Evolutionary conservation across 2,329 filamentous ascomycete species (phyloP).

Genomic region (Aureobasidium mangrovei): DNA sequence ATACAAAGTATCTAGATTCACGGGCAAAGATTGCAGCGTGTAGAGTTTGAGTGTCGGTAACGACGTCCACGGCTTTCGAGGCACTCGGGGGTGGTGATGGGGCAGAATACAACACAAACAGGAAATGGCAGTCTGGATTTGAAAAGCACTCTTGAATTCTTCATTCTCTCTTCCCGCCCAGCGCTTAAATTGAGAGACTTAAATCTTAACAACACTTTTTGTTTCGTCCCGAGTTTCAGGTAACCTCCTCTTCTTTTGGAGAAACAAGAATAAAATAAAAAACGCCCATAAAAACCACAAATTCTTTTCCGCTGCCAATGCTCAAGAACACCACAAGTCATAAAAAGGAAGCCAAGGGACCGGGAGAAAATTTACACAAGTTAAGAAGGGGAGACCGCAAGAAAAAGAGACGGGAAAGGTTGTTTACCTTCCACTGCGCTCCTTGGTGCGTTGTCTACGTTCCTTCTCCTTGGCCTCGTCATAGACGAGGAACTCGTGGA

Average conservation of each 20-base stretch:
- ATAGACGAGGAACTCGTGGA: conserved; percentile 91
- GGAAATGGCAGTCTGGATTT: no score
- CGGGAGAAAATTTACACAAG: not conserved
- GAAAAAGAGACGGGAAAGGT: not conserved
- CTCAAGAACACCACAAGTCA: conserved; percentile 10
- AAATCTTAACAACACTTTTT: no score
- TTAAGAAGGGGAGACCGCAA: not conserved
- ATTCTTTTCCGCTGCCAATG: conserved; percentile 9
- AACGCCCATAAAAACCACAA: conserved; percentile 4
- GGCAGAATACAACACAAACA: no score
- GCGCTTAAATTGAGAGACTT: no score
- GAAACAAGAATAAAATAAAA: not conserved
- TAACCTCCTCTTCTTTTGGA: not conserved
- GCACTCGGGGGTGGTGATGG: no score
- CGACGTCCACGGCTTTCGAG: no score
- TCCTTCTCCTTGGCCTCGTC: conserved; percentile 49
- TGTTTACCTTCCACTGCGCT: conserved; percentile 29
- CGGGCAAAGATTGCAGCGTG: no score
- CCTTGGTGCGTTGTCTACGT: conserved; percentile 28
- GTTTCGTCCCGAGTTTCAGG: no score
- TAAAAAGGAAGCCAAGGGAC: not conserved
- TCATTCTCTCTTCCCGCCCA: no score
- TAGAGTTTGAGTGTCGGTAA: no score
- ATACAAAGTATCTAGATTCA: no score
- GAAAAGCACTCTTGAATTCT: no score